Conservation (phyloP, 768 basidiomycete genomes). For the Scleroderma bovista region DNA sequence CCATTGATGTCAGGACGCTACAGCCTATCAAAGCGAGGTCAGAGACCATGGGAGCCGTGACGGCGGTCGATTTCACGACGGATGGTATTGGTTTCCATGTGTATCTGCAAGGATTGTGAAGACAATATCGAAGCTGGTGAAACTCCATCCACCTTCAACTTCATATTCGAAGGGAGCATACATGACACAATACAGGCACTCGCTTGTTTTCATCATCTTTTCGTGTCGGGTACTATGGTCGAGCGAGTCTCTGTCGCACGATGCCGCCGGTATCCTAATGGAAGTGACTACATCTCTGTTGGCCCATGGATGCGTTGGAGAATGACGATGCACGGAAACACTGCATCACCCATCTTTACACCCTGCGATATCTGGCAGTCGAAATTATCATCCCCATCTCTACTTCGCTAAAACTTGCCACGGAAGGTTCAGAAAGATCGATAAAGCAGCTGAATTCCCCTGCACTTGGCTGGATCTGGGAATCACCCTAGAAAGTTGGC, state of each 20-base stretch:
- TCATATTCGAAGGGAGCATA: constrained; percentile 6
- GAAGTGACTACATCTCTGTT: constrained; percentile 10
- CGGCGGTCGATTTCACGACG: no score
- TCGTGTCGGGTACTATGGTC: constrained; percentile 12
- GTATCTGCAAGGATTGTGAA: constrained; percentile 25
- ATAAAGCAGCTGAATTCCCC: constrained; percentile 14
- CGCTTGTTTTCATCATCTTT: constrained; percentile 15
- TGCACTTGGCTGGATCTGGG: constrained; percentile 3
- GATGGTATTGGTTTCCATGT: constrained; percentile 7
- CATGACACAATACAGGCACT: constrained; percentile 19
- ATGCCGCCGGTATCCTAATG: constrained; percentile 16
- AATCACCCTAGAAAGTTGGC: not conserved
- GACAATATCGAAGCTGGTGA: constrained; percentile 19
- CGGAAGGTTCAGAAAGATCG: constrained; percentile 18
- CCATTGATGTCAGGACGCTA: constrained; percentile 1
- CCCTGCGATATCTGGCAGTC: constrained; percentile 19
- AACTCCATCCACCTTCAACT: constrained; percentile 5
- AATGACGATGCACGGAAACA: no score
- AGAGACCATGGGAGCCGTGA: not conserved
- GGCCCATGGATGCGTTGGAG: no score
- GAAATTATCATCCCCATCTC: constrained; percentile 15
- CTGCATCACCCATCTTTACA: constrained; percentile 16
- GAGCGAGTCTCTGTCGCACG: constrained; percentile 20
- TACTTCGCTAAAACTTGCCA: constrained; percentile 17
- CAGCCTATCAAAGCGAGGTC: constrained; percentile 12